Evolutionary conservation across 179 eudicot species (phyloP), one percentile per base, ranked within the genome.

Genomic region (Beta corolliflora): DNA sequence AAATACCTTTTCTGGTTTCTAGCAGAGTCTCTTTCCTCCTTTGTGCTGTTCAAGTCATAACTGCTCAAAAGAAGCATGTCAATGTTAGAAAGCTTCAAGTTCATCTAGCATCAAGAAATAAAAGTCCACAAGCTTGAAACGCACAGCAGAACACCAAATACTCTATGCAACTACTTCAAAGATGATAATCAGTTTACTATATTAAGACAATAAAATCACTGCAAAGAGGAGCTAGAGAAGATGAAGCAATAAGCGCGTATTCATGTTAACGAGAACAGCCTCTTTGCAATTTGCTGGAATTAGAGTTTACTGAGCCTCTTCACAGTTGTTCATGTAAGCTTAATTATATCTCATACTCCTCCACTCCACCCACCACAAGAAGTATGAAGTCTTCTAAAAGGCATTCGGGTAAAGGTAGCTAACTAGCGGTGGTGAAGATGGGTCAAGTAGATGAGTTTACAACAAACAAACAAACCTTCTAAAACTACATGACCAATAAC

Each of bases 1-100:
- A 68, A 78, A 41, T 88, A 90, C 95, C 93, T 88, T 85, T 87
- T 89, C 69, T 83, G 79, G 14, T 66, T 77, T 86, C 83, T 83
- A 36, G 85, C 77, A 36, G 78, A 9, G 54, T 82, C 87, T 71
- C 95, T 89, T 73, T 90, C 93, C 75, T 86, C 91, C 73, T 84
- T 86, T 7, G 93, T 83, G 63, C 93, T 92, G 58, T 83, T 85
- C 80, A 92, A 60, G 48, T 90, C 89, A 83, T 90, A 92, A 69
- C 95, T 92, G 91, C n/a, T 70, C 72, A 63, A 53, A 80, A 21
- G 29, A 23, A 68, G 71, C 71, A 46, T 44, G 16, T 58, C 9
- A 60, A 78, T 6, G 66, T 44, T 12, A 75, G 16, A 5, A 54
- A 25, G 36, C 65, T 65, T 65, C 25, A 65, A 52, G 61, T 7